Conservation (phyloP, 1,284 basidiomycete species). For the Ceratobasidium theobromae region DNA sequence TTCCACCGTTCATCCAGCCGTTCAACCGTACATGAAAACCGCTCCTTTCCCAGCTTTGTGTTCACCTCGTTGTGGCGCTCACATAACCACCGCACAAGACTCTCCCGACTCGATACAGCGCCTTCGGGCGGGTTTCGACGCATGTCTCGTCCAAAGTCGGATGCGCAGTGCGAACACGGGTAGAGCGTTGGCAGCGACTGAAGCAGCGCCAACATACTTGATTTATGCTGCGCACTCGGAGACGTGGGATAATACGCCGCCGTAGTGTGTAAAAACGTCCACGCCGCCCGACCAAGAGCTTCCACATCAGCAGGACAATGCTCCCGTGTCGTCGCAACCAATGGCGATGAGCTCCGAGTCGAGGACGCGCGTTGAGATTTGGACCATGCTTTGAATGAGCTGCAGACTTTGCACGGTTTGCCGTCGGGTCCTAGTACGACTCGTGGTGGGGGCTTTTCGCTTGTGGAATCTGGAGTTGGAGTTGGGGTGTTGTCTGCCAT, state of each 20-base stretch:
- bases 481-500: neutral
- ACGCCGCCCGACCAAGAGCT: slow-evolving; percentile 84
- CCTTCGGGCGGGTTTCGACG: slow-evolving; percentile 64
- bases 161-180: slow-evolving; percentile 83
- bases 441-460: slow-evolving; percentile 54
- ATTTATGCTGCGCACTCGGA: slow-evolving; percentile 69
- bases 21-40: slow-evolving; percentile 69
- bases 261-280: slow-evolving; percentile 93
- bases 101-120: slow-evolving; percentile 59
- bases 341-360: slow-evolving; percentile 5
- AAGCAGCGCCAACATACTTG: slow-evolving; percentile 78
- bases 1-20: slow-evolving; percentile 85
- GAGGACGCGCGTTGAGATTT: slow-evolving; percentile 42
- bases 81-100: slow-evolving; percentile 84
- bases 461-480: neutral
- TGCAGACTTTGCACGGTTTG: slow-evolving; percentile 91
- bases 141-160: slow-evolving; percentile 73
- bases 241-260: slow-evolving; percentile 89
- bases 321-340: slow-evolving; percentile 47
- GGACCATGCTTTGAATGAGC: slow-evolving; percentile 74
- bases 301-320: slow-evolving; percentile 88
- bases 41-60: slow-evolving; percentile 75
- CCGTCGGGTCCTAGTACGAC: slow-evolving; percentile 88
- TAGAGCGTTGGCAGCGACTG: slow-evolving; percentile 78
- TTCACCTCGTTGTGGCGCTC: slow-evolving; percentile 92